Percentiles rank a stretch among this genome's conserved stretches.
Evolutionary conservation across 768 basidiomycete species (phyloP).

Genomic region (Lactarius akahatsu): DNA sequence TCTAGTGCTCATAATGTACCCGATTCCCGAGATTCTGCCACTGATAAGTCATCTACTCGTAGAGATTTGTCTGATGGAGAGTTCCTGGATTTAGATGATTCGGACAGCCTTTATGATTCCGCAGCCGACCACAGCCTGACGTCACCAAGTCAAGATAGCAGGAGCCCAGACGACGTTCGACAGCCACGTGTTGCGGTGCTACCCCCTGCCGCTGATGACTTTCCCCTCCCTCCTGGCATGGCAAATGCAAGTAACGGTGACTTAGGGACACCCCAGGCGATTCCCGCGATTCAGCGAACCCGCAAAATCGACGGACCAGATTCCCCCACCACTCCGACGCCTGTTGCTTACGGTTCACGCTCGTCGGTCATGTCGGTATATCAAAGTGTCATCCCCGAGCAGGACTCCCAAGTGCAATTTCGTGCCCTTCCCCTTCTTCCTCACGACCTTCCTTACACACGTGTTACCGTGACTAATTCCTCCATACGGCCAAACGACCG

Average conservation of each 20-base stretch:
- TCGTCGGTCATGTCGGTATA: constrained; percentile 23
- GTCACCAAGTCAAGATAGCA: constrained; percentile 21
- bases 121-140: constrained; percentile 40
- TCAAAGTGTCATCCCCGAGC: constrained; percentile 30
- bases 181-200: constrained; percentile 15
- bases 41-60: constrained; percentile 27
- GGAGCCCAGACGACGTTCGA: constrained; percentile 27
- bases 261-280: constrained; percentile 9
- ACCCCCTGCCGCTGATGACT: constrained; percentile 28
- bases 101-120: constrained; percentile 42
- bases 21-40: constrained; percentile 21
- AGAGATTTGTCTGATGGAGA: constrained; percentile 41
- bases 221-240: constrained; percentile 27
- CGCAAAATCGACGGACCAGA: constrained; percentile 29
- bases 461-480: constrained; percentile 70
- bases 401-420: constrained; percentile 45
- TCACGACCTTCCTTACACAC: constrained; percentile 70
- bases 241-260: constrained; percentile 18
- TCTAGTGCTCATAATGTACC: constrained; percentile 15
- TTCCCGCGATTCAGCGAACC: constrained; percentile 8
- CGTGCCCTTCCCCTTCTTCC: constrained; percentile 71
- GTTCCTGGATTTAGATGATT: constrained; percentile 67
- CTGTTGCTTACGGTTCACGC: constrained; percentile 22
- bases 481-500: constrained; percentile 86
- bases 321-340: constrained; percentile 28